Percentiles rank a stretch among this genome's conserved stretches.
Conservation (phyloP, 2,329 filamentous ascomycete genomes). For the Beauveria scarabaeidicola region DNA sequence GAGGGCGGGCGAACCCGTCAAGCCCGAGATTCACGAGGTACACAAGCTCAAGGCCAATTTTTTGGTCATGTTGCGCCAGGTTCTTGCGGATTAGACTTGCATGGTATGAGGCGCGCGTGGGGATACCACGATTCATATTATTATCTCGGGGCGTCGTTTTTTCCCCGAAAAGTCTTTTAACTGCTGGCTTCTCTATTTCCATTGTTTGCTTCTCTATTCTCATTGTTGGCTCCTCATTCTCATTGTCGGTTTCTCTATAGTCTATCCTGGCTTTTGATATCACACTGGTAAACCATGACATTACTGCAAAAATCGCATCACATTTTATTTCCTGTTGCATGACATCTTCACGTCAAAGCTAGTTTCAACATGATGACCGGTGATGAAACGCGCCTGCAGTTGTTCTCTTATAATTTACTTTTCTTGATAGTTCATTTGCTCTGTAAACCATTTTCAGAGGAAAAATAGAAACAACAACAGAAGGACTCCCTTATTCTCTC, state of each 20-base stretch:
- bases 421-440: slow-evolving; percentile 4
- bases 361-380: too few species aligned
- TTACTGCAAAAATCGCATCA: not conserved
- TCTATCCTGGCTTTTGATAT: not conserved
- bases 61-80: slow-evolving; percentile 69
- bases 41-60: slow-evolving; percentile 74
- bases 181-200: not conserved
- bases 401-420: not conserved
- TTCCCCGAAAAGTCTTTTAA: not conserved
- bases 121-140: not conserved
- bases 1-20: slow-evolving; percentile 73
- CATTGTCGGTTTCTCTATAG: not conserved
- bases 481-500: not conserved
- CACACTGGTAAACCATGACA: not conserved
- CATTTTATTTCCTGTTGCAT: not conserved
- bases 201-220: not conserved
- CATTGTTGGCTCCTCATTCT: not conserved
- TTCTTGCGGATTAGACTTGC: slow-evolving; percentile 58
- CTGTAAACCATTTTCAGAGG: not conserved
- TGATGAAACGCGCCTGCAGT: too few species aligned
- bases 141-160: not conserved
- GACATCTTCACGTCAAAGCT: not conserved
- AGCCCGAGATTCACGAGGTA: slow-evolving; percentile 71
- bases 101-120: not conserved
- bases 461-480: not conserved